These are phyloP conservation scores for Henckelia pumila DNA, from an alignment of 257 asterid species.

Conservation along the genomic window DNA sequence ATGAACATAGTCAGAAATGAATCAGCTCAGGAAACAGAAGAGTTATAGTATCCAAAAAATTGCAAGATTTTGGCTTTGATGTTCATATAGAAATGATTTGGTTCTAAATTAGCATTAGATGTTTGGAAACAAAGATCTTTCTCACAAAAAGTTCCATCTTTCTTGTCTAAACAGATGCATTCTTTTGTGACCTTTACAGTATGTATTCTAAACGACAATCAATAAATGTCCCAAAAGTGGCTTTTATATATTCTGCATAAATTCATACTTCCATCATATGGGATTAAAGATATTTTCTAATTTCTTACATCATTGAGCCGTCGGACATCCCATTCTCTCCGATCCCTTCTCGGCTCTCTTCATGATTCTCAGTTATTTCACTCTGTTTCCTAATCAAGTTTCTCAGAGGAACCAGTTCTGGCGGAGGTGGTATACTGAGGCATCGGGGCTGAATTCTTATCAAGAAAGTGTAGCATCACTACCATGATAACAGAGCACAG, in stretches of 20 bases:
- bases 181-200: background rate
- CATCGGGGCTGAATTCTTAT: constrained; percentile 33
- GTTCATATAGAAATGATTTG: constrained; percentile 3
- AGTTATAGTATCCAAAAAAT: constrained; percentile 33
- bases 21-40: constrained; percentile 27
- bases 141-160: constrained; percentile 2
- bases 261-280: background rate
- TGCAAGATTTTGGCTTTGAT: constrained; percentile 41
- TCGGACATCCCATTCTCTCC: constrained; percentile 20
- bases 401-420: constrained; percentile 4
- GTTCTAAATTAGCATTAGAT: background rate
- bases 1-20: no score
- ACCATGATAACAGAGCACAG: constrained; percentile 36
- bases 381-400: no score
- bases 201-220: background rate
- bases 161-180: background rate
- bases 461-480: constrained; percentile 31
- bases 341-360: constrained; percentile 23
- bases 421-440: constrained; percentile 25
- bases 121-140: constrained; percentile 8
- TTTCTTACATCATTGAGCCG: background rate
- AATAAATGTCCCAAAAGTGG: constrained; percentile 1
- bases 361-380: no score
- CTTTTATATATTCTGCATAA: constrained; percentile 10
- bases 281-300: constrained; percentile 7